Evolutionary conservation across 75 land plant genomes (phyloP).

Genomic region (Cunninghamia lanceolata): DNA sequence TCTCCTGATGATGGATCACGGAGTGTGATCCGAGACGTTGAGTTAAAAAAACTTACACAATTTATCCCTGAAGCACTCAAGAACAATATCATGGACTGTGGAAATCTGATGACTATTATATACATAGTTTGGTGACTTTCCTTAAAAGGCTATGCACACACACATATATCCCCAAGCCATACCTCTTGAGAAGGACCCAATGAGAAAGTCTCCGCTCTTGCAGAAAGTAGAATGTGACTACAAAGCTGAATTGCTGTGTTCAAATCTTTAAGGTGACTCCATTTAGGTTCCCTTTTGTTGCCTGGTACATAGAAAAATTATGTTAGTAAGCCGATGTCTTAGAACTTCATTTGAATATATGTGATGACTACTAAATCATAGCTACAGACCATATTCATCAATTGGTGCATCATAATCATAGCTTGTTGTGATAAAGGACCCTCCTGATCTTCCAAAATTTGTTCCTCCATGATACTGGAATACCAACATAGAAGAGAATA

Average conservation of each 20-base stretch:
- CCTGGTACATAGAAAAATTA: background rate
- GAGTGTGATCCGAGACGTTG: no score
- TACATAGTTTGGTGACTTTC: background rate
- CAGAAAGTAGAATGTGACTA: conserved; percentile 18
- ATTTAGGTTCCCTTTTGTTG: conserved; percentile 17
- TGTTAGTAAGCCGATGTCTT: background rate
- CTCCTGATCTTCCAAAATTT: conserved; percentile 66
- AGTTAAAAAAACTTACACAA: no score
- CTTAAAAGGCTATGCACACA: background rate
- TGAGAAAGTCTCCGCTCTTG: background rate
- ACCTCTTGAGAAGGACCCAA: conserved; percentile 4
- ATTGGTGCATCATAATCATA: conserved; percentile 86
- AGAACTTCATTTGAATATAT: background rate
- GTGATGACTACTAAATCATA: background rate
- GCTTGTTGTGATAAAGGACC: conserved; percentile 53
- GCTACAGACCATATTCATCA: conserved; percentile 40
- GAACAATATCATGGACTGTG: no score
- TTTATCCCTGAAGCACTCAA: no score
- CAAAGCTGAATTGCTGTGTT: conserved; percentile 31
- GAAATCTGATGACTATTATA: no score
- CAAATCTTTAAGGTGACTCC: conserved; percentile 36
- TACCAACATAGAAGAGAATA: background rate
- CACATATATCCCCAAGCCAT: background rate
- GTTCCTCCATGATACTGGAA: conserved; percentile 90
- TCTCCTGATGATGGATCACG: no score